Evolutionary conservation across 495 filamentous ascomycete species (phyloP), one percentile per base, ranked within the genome.

Genomic region (Parmelia sp.): DNA sequence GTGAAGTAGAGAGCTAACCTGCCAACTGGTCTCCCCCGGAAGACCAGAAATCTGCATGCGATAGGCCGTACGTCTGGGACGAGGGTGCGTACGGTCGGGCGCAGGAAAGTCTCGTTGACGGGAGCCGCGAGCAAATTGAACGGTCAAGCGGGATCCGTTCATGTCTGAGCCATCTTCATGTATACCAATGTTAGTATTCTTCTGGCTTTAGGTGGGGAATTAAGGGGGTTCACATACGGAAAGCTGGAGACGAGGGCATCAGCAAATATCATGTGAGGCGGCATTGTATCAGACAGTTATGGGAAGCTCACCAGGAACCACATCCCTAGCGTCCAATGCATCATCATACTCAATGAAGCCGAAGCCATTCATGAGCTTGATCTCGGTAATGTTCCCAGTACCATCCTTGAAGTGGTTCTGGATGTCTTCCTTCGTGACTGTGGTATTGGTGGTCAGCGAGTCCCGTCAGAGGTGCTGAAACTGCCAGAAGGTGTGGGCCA

Each of bases 291-390:
- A 37, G 31, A 8, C 39, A 59, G 31, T 29, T 17, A 61, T 15
- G 6, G 15, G 44, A 19, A 39, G 25, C 86, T 77, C 83, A 98
- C 94, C 91, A 74, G 94, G 94, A 65, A 98, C 94, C 51, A 97
- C 91, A 77, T 97, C 94, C 68, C 92, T 88, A 65, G 94, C 95
- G 81, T 97, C 94, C 84, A 96, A 88, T 45, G 91, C 84, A 81
- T 96, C 94, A 74, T 97, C 93, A 76, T 97, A 98, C 75, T 98
- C 95, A 73, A 98, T 95, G 78, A 98, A 98, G 75, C 94, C 94
- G 73, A 98, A 98, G 68, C 94, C 94, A 74, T 95, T 96, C 95
- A 97, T 98, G 67, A 98, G 86, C 82, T 98, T 98, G 82, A 98
- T 92, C 79, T 98, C 94, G 63, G 88, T 93, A 70, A 98, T 97